Evolutionary conservation across 805 yeast species (phyloP), one percentile per base, ranked within the genome.

Genomic region (Ogataea corticis): DNA sequence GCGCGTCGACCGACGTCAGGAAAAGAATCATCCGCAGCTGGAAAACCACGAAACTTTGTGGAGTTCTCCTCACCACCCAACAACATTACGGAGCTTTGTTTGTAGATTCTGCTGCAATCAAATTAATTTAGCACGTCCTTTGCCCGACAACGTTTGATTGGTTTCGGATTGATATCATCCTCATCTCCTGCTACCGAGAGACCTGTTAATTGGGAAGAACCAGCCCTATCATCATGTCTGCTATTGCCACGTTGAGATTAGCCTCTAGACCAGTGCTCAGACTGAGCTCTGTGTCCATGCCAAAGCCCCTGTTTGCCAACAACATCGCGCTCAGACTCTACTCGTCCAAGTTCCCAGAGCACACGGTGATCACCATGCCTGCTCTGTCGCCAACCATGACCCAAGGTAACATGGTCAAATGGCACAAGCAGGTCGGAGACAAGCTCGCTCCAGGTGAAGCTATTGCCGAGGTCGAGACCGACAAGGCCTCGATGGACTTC

Each of bases 351-450:
- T 67, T 61, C 55, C 72, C 71, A 30, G 62, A 56, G 16, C 97
- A 94, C 70, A 81, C 86, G 49, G 83, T 94, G 62, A 89, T 94
- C 59, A 85, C 84, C 66, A 94, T 94, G 99, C 99, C 99, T 39
- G 99, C 99, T 9, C 75, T 94, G 61, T 92, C 98, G n/a, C 99
- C 99, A 55, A 94, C 99, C 44, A 94, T 94, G 99, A 87, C 97
- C 50, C 92, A 87, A 65, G 99, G 99, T 66, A 85, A 82, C 68
- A 74, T 94, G 54, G 92, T 92, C 32, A 75, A 80, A 48, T 94
- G 99, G 99, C 78, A 82, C 65, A 94, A 91, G 75, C 69, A 79
- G 36, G 87, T 83, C 31, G 99, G 99, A 62, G 99, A 94, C 66
- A 71, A 80, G 67, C 80, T 94, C 55, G 61, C 77, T 25, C 94